Percentiles rank a stretch among this genome's conserved stretches.
These are phyloP conservation scores for Leccinum griseonigrum DNA, from an alignment of 1,284 basidiomycete genomes.

Conservation along the genomic window DNA sequence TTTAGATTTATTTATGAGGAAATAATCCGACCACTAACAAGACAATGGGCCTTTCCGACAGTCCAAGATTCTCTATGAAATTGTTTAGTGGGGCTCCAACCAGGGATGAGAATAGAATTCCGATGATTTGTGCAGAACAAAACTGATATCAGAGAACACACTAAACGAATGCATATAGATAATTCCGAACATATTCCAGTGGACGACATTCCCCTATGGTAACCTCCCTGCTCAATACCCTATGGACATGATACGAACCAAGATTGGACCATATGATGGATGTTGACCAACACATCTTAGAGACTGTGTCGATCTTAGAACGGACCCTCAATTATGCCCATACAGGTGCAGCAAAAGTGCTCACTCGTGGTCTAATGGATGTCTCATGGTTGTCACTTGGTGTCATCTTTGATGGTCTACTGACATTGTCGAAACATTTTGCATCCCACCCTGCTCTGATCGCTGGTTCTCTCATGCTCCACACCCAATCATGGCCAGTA, in stretches of 20 bases:
- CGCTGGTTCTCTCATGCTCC: not conserved
- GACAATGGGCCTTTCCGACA: no score
- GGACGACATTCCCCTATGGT: no score
- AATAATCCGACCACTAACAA: no score
- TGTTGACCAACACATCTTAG: not conserved
- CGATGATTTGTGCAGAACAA: no score
- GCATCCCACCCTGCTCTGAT: not conserved
- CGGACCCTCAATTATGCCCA: not conserved
- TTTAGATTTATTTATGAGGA: not conserved
- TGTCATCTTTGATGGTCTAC: not conserved
- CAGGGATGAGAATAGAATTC: no score
- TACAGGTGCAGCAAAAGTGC: not conserved
- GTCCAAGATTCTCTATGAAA: no score
- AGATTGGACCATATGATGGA: not conserved
- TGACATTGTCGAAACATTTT: not conserved
- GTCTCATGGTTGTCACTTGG: not conserved
- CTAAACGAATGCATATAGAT: no score
- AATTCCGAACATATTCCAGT: no score
- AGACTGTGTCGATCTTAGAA: not conserved
- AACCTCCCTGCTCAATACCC: no score
- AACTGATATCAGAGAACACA: no score
- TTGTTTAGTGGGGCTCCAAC: no score
- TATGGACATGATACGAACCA: not conserved
- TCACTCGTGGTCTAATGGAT: not conserved
- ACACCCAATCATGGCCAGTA: not conserved